Conservation (phyloP, 1,139 yeast genomes). For the Arxiozyma telluris region DNA sequence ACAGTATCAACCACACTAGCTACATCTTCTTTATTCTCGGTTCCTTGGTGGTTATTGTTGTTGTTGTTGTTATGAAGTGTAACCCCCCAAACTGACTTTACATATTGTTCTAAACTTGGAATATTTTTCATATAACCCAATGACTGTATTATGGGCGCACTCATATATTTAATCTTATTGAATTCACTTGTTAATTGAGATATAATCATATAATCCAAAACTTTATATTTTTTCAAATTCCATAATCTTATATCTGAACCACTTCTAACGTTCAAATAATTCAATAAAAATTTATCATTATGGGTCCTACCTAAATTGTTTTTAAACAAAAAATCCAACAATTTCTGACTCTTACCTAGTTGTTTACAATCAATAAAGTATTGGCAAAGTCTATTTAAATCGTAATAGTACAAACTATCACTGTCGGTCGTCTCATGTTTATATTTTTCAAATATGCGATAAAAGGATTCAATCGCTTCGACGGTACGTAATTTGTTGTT, state of each 20-base stretch:
- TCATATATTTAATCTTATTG: constrained; percentile 9
- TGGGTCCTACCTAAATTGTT: constrained; percentile 1
- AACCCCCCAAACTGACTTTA: constrained; percentile 18
- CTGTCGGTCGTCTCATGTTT: neutral
- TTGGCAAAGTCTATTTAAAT: constrained; percentile 19
- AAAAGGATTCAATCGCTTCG: neutral
- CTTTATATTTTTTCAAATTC: constrained; percentile 12
- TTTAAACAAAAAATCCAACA: constrained; percentile 15
- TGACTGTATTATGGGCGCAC: constrained; percentile 17
- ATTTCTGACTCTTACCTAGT: constrained; percentile 20
- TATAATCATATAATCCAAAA: constrained; percentile 12
- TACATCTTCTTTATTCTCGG: neutral
- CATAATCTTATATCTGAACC: constrained; percentile 21
- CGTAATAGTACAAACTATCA: constrained; percentile 7
- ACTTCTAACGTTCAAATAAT: constrained; percentile 20
- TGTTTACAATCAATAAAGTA: constrained; percentile 17
- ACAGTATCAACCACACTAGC: neutral
- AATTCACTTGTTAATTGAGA: constrained; percentile 11
- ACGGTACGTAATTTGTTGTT: neutral
- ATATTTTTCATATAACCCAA: constrained; percentile 19
- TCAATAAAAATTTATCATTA: constrained; percentile 5
- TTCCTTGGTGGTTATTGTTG: no score
- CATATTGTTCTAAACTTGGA: constrained; percentile 13
- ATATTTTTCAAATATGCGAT: neutral
- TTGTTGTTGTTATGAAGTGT: neutral